These are phyloP conservation scores for Scleromitrula shiraiana DNA, from an alignment of 2,329 filamentous ascomycete genomes.

Conservation along the genomic window DNA sequence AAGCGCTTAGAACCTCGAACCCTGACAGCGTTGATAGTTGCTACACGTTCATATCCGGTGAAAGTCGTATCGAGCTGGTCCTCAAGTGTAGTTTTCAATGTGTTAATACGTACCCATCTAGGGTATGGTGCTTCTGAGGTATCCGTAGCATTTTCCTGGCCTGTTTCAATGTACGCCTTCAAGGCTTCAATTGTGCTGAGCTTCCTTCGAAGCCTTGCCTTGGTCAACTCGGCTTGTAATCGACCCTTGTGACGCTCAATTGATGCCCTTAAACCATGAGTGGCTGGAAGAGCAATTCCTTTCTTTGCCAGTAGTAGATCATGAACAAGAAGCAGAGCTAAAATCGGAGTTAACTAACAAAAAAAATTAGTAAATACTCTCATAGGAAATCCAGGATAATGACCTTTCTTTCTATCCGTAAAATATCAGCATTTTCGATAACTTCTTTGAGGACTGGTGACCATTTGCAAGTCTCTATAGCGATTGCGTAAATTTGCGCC, in stretches of 20 bases:
- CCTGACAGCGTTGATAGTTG: constrained; percentile 49
- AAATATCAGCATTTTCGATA: constrained; percentile 70
- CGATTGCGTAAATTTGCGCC: constrained; percentile 78
- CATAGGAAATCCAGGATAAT: constrained; percentile 1
- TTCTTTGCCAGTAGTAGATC: constrained; percentile 75
- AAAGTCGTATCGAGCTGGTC: constrained; percentile 73
- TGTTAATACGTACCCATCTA: constrained; percentile 89
- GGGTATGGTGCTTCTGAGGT: constrained; percentile 47
- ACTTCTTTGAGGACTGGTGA: constrained; percentile 78
- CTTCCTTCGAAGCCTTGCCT: constrained; percentile 64
- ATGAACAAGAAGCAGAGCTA: constrained; percentile 77
- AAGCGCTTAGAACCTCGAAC: constrained; percentile 41
- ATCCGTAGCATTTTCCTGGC: constrained; percentile 37
- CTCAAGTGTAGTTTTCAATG: constrained; percentile 61
- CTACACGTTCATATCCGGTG: constrained; percentile 48
- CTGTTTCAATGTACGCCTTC: constrained; percentile 45
- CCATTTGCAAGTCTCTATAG: constrained; percentile 86
- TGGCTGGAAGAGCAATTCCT: constrained; percentile 72
- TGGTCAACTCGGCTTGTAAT: constrained; percentile 73
- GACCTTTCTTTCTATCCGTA: constrained; percentile 81
- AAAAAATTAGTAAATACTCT: constrained; percentile 2
- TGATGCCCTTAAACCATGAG: constrained; percentile 67
- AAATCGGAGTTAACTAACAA: constrained; percentile 64
- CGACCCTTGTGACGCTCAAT: constrained; percentile 77
- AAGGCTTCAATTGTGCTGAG: constrained; percentile 62